Evolutionary conservation across 2,329 filamentous ascomycete species (phyloP), one percentile per base, ranked within the genome.

Genomic region (Aspergillus pseudotamarii): DNA sequence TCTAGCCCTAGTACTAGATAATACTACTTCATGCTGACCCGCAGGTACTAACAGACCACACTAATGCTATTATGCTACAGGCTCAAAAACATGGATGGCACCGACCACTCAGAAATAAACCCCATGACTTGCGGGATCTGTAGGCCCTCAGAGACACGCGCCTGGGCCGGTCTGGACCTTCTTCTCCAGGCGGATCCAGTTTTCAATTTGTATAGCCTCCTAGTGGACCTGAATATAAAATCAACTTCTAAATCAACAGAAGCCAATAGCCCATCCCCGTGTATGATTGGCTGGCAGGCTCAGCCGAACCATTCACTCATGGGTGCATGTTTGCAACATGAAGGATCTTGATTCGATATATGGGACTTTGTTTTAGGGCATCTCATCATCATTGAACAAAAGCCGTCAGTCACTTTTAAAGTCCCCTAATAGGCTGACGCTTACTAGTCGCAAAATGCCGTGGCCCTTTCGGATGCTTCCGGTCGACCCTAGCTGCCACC

Each of bases 101-200:
- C 12, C 11, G 14, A 19, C 46, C 46, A 28, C 46, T 26, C 14
- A 28, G 43, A 23, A 46, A 6, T 28, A n/a, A 51, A 50, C 26
- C 19, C 16, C 16, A 32, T 28, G 6, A 32, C 16, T 51, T 51
- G 26, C 48, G 48, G 48, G 14, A 32, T 51, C n/a, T 6, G 26
- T 26, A 16, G 48, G 23, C 48, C 48, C 28, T 30, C 26, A 54
- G 8, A 58, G 55, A 58, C 60, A 58, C 28, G 59, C 28, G 32
- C 48, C 62, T 64, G 30, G 62, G 26, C 58, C 62, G 62, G 62
- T 61, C 62, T 64, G 62, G 45, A 48, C 28, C 45, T 48, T 46
- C 43, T 14, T 48, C 45, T 14, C 45, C 11, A 48, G 5, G 38
- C 38, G 38, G 38, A 41, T 9, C 16, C 19, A 0, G 19, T 41